phyloP scores from a whole-genome alignment of 2,329 filamentous ascomycete species.

The Colletotrichum endophyticum region DNA sequence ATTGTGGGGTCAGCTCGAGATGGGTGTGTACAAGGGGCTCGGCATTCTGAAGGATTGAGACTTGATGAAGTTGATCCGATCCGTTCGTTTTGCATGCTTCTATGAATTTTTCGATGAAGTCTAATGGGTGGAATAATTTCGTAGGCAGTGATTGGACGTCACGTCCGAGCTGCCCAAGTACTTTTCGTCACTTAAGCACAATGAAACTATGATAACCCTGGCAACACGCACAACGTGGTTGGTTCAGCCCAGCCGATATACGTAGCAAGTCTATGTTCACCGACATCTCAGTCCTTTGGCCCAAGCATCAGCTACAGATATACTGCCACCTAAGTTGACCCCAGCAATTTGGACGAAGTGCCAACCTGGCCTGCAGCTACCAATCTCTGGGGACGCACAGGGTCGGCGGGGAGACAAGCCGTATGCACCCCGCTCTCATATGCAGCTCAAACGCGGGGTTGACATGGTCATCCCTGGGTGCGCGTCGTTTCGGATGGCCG shows the following conservation, averaged over 20 bases:
- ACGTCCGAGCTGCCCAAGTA: not conserved
- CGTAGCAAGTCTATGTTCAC: not conserved
- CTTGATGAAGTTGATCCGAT: not conserved
- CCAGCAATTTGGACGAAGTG: not conserved
- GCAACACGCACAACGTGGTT: not conserved
- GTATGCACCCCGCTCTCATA: not conserved
- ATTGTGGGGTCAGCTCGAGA: slow-evolving; percentile 44
- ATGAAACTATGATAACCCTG: not conserved
- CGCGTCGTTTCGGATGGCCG: slow-evolving; percentile 1
- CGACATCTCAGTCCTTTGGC: not conserved
- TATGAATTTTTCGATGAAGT: not conserved
- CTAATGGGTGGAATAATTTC: not conserved
- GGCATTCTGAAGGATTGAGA: not conserved
- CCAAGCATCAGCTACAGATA: not conserved
- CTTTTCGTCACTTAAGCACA: not conserved
- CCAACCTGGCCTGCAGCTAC: not conserved
- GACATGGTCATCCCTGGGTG: not conserved
- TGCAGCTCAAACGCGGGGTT: not conserved
- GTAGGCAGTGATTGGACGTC: not conserved
- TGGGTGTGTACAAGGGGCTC: slow-evolving; percentile 36
- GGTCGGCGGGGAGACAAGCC: not conserved
- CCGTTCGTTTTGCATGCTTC: not conserved
- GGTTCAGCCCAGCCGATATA: not conserved
- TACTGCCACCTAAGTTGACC: not conserved
- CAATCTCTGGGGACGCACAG: not conserved